Evolutionary conservation across 805 yeast species (phyloP), one percentile per base, ranked within the genome.

Genomic region (Wickerhamomyces tratensis): DNA sequence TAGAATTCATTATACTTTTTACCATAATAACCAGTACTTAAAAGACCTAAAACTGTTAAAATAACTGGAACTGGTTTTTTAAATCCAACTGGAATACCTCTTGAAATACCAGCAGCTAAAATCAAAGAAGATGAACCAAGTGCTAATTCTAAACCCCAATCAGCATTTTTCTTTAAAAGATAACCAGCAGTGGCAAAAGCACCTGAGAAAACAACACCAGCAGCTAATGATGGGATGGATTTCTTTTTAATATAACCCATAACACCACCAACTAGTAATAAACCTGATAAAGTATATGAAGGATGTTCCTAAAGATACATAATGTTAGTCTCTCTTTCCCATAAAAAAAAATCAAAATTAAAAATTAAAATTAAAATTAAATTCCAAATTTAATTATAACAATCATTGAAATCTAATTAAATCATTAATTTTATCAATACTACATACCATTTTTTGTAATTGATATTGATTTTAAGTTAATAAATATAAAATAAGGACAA

Each of bases 131-230:
- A 81, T 2, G 89, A 74, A 11, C 79, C 82, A 43, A 88, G 64
- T 0, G 96, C 95, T 14, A 83, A 58, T 58, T 85, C 89, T 49
- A 89, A 70, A 37, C 96, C 96, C 63, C 76, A 76, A 56, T 85
- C 88, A 46, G 77, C 79, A 58, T 86, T 85, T 42, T 79, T 65
- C 49, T 76, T 72, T 47, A 87, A 65, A 49, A 89, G 69, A 62
- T 86, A 85, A 14, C 95, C 91, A 3, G 87, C 80, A 44, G 68
- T 56, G n/a, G 82, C 84, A 57, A 74, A 84, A 27, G 77, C 56
- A 3, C 74, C 66, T 12, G 83, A 70, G 48, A 84, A 67, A 2
- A 78, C 62, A 9, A 75, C 49, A 35, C 97, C 97, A 1, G 91
- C 95, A 39, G 77, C 64, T 42, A 89, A 69, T 0, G 96, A 86